Percentiles rank a stretch among this genome's conserved stretches.
phyloP scores from a whole-genome alignment of 2,329 filamentous ascomycete genomes.

The Xylaria sp. region DNA sequence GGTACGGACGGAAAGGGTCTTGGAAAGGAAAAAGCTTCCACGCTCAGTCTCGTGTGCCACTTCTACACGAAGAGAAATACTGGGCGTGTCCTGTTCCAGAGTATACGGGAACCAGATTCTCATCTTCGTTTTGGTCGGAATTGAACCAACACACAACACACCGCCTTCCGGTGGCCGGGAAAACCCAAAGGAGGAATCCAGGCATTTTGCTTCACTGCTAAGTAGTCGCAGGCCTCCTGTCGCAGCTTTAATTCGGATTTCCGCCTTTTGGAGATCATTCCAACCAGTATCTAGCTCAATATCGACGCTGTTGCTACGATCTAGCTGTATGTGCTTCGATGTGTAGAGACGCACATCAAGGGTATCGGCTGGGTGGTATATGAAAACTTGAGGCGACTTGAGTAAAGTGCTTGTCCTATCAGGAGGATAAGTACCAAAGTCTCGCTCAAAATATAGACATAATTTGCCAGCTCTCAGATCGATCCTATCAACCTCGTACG shows the following conservation, averaged over 20 bases:
- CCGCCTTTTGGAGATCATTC: constrained; percentile 72
- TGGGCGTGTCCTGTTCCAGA: constrained; percentile 78
- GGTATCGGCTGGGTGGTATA: constrained; percentile 76
- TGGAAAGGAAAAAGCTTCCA: constrained; percentile 73
- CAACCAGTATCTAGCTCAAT: constrained; percentile 78
- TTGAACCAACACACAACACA: constrained; percentile 60
- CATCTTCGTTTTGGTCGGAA: constrained; percentile 60
- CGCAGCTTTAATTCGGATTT: constrained; percentile 70
- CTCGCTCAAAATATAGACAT: constrained; percentile 72
- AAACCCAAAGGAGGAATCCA: constrained; percentile 56
- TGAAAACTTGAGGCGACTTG: constrained; percentile 70
- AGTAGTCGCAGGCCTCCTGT: constrained; percentile 74
- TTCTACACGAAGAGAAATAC: constrained; percentile 80
- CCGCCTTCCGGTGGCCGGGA: constrained; percentile 65
- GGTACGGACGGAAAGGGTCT: constrained; percentile 72
- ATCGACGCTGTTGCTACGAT: constrained; percentile 81
- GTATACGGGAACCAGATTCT: constrained; percentile 82
- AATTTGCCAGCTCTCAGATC: constrained; percentile 73
- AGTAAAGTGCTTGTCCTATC: constrained; percentile 64
- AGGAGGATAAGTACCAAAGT: constrained; percentile 61
- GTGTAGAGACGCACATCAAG: constrained; percentile 75
- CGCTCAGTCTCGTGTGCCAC: constrained; percentile 75
- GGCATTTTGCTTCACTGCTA: constrained; percentile 67
- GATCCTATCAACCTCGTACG: constrained; percentile 79
- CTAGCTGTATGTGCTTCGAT: constrained; percentile 79